These are phyloP conservation scores for Escovopsis weberi DNA, from an alignment of 2,329 filamentous ascomycete genomes.

Conservation along the genomic window DNA sequence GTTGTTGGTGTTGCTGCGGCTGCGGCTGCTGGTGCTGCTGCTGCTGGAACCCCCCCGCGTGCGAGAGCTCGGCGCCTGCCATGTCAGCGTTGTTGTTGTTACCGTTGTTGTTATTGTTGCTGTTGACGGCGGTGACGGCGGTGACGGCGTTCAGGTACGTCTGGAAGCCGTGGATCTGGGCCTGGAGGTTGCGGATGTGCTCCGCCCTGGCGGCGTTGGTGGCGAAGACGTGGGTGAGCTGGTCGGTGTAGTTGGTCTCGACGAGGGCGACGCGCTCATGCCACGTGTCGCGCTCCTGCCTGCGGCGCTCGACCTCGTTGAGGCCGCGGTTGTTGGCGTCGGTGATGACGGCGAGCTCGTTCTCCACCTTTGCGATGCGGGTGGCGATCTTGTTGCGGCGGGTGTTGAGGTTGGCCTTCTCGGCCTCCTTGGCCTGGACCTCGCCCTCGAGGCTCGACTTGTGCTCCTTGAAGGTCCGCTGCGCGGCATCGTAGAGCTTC, in stretches of 20 bases:
- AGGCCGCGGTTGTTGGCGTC: slow-evolving; percentile 53
- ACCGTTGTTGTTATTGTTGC: neutral
- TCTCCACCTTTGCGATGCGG: slow-evolving; percentile 57
- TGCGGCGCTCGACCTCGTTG: slow-evolving; percentile 46
- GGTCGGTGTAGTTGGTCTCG: slow-evolving; percentile 31
- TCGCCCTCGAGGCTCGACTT: slow-evolving; percentile 49
- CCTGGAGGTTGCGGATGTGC: slow-evolving; percentile 16
- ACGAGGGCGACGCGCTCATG: slow-evolving; percentile 31
- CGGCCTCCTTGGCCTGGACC: slow-evolving; percentile 46
- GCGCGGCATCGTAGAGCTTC: slow-evolving; percentile 43
- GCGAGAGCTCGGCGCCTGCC: slow-evolving; percentile 5
- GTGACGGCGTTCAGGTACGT: slow-evolving; percentile 19
- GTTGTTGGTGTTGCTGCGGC: neutral
- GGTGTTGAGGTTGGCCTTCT: slow-evolving; percentile 46
- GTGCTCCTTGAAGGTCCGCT: slow-evolving; percentile 39
- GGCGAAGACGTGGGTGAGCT: slow-evolving; percentile 25
- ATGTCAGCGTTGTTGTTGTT: too few relatives aligned
- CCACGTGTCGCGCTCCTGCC: slow-evolving; percentile 33
- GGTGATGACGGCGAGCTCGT: slow-evolving; percentile 55
- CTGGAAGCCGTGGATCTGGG: slow-evolving; percentile 19
- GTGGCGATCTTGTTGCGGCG: slow-evolving; percentile 60
- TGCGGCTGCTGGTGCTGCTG: neutral
- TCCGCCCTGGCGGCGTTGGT: slow-evolving; percentile 17
- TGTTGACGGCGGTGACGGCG: slow-evolving; percentile 17
- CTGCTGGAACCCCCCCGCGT: slow-evolving; percentile 3